These are phyloP conservation scores for Effrenium voratum DNA, from an alignment of 73 alveolate species.

Conservation along the genomic window DNA sequence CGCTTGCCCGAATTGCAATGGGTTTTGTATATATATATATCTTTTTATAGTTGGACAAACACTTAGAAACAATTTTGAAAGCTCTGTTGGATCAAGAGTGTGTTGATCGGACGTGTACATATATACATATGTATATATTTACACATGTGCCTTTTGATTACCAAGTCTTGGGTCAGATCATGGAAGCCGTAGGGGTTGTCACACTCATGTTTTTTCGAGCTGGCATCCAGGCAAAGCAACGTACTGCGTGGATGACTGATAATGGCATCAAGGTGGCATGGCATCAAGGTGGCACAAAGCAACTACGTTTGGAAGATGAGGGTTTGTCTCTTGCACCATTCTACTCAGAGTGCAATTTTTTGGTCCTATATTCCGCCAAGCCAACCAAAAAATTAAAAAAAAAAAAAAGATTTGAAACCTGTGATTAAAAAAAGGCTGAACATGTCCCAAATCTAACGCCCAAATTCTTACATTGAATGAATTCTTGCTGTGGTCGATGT, in stretches of 20 bases:
- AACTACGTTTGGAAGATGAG: background rate
- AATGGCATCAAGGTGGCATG: background rate
- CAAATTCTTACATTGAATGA: too few species aligned
- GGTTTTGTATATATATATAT: background rate
- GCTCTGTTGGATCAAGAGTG: background rate
- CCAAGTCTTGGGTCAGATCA: background rate
- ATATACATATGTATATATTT: background rate
- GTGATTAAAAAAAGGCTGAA: too few species aligned
- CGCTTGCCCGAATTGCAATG: background rate
- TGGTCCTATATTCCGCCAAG: background rate
- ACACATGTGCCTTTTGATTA: background rate
- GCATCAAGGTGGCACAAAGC: background rate
- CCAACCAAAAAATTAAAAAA: background rate
- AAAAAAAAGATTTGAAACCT: too few species aligned
- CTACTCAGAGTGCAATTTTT: too few species aligned
- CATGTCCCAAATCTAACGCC: too few species aligned
- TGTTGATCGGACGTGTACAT: background rate
- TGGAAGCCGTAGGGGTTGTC: background rate
- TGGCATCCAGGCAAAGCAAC: background rate
- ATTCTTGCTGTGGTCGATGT: too few species aligned
- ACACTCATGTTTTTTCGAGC: background rate
- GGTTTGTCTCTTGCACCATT: background rate
- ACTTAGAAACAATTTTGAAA: too few species aligned
- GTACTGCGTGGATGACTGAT: background rate
- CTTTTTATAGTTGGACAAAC: too few species aligned